phyloP scores from a whole-genome alignment of 1,284 basidiomycete genomes.

The Cryptococcus neoformans region DNA sequence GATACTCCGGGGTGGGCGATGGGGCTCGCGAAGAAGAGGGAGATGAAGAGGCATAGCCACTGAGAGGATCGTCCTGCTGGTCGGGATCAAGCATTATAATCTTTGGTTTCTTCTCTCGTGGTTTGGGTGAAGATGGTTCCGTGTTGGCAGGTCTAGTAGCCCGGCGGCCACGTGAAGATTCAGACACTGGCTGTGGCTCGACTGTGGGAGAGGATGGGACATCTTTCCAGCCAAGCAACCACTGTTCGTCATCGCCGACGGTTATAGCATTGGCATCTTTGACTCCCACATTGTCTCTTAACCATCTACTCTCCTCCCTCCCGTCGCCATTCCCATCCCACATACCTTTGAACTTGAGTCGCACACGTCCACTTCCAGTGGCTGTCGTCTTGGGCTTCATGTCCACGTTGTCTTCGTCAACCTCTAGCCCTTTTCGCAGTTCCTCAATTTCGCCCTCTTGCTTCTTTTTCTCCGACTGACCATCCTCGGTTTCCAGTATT shows the following conservation, averaged over 20 bases:
- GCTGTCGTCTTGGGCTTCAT: slow-evolving; percentile 1
- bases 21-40: slow-evolving; percentile 70
- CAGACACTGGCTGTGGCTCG: background rate
- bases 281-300: slow-evolving; percentile 57
- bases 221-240: slow-evolving; percentile 38
- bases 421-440: slow-evolving; percentile 38
- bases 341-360: slow-evolving; percentile 65
- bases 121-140: background rate
- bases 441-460: slow-evolving; percentile 38
- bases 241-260: slow-evolving; percentile 15
- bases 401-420: slow-evolving; percentile 22
- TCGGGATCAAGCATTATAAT: slow-evolving; percentile 35
- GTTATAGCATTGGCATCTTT: slow-evolving; percentile 56
- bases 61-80: slow-evolving; percentile 72
- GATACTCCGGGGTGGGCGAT: slow-evolving; percentile 73
- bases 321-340: slow-evolving; percentile 81
- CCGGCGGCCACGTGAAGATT: background rate
- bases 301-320: slow-evolving; percentile 60
- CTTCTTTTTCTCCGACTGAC: slow-evolving; percentile 2
- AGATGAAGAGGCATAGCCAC: slow-evolving; percentile 63
- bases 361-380: slow-evolving; percentile 54
- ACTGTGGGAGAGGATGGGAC: background rate
- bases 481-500: slow-evolving; percentile 13
- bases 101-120: slow-evolving; percentile 22
- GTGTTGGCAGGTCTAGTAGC: too few species aligned